Base-by-base conservation (phyloP, 140 eudicot genomes). In the Cichorium intybus region DNA sequence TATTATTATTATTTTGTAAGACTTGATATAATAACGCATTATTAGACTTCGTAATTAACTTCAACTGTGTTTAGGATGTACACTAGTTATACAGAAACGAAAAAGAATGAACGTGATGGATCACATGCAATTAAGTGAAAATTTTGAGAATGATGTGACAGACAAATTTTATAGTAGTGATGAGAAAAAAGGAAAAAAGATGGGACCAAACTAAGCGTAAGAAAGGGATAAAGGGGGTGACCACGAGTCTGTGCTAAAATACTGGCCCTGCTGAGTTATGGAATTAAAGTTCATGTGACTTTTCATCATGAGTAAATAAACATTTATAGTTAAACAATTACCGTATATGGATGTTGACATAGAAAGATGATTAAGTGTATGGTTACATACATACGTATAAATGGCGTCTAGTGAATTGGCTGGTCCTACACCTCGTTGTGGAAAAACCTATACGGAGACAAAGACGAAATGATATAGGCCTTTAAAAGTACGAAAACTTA, bases 211-310 rank as follows among this genome's bases (percentile, higher is more conserved):
- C 64, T 64, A 62, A 62, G 37, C 57, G 57, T 71, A 61, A 53
- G 37, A 62, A 71, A 71, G 64, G 52, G 77, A 71, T 71, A 62
- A 71, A 69, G 60, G 56, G 51, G 27, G 67, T 62, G 77, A 71
- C 77, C 77, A 71, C 70, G 34, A 16, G 18, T 35, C 31, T 60
- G 62, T 49, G 69, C 18, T 39, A 71, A 71, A 27, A 62, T 60
- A 37, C 4, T 37, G 77, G 77, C 64, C 70, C 77, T 52, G 70
- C 63, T 71, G 53, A 39, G 35, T 24, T 17, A 51, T 71, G 45
- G 70, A 60, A 61, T 39, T 2, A 50, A 7, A 34, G 62, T 22
- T 50, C 76, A 70, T 49, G 69, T 70, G 69, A 22, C 28, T 6
- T 17, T 17, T 28, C 17, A 35, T 60, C 56, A 69, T 56, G 21